These are phyloP conservation scores for Ceratobasidium papillatum DNA, from an alignment of 1,284 basidiomycete species.

Conservation along the genomic window DNA sequence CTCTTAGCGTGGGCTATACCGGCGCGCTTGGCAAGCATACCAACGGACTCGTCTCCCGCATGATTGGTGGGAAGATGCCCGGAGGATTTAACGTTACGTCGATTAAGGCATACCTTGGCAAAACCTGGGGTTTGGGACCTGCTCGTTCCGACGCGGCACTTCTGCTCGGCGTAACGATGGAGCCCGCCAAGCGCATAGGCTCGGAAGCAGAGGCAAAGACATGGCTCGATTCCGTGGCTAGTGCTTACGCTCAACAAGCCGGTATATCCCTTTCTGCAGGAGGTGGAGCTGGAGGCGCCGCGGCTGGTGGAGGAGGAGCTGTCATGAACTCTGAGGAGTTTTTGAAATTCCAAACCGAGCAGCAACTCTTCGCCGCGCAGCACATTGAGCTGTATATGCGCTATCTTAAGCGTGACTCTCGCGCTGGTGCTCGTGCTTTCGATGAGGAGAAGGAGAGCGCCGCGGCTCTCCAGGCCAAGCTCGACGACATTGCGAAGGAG, in stretches of 20 bases:
- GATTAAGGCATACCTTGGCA: slow-evolving; percentile 89
- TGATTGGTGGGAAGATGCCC: slow-evolving; percentile 96
- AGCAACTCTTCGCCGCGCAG: slow-evolving; percentile 90
- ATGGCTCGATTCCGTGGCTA: slow-evolving; percentile 90
- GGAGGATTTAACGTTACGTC: slow-evolving; percentile 97
- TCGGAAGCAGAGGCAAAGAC: slow-evolving; percentile 93
- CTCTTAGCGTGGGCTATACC: slow-evolving; percentile 81
- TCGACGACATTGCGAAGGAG: slow-evolving; percentile 88
- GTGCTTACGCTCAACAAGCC: slow-evolving; percentile 84
- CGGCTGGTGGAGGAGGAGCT: slow-evolving; percentile 68
- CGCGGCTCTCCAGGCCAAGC: slow-evolving; percentile 78
- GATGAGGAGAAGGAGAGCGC: slow-evolving; percentile 84
- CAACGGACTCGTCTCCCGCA: slow-evolving; percentile 88
- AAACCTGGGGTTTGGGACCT: slow-evolving; percentile 93
- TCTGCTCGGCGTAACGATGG: slow-evolving; percentile 88
- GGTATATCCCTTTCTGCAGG: slow-evolving; percentile 84
- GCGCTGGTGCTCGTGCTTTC: slow-evolving; percentile 87
- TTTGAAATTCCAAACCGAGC: slow-evolving; percentile 93
- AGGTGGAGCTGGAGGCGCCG: slow-evolving; percentile 67
- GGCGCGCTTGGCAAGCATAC: slow-evolving; percentile 96
- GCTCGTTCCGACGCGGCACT: slow-evolving; percentile 91
- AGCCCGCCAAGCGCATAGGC: slow-evolving; percentile 92
- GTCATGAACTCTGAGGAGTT: slow-evolving; percentile 99
- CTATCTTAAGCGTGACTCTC: slow-evolving; percentile 92
- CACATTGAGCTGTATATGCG: slow-evolving; percentile 97